Evolutionary conservation across 371 early-diverging fungal genomes (phyloP).

Genomic region (Syncephalastrum racemosum): DNA sequence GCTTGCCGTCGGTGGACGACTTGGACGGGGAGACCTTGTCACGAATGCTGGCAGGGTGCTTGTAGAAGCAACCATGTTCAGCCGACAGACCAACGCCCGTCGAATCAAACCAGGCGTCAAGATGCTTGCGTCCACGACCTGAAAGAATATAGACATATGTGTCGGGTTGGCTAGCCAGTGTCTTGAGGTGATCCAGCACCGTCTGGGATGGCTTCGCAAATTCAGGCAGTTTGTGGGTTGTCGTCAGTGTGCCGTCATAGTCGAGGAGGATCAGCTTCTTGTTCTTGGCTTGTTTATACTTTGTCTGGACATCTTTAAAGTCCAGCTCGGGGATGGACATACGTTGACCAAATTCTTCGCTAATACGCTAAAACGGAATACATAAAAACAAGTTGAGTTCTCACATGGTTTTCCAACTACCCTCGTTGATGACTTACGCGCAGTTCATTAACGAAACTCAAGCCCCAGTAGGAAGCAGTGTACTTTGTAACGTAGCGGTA

Average conservation of each 20-base stretch:
- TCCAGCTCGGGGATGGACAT: constrained; percentile 70
- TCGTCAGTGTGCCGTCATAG: constrained; percentile 94
- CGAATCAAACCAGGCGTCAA: constrained; percentile 88
- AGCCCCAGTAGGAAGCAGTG: constrained; percentile 99
- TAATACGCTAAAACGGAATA: constrained; percentile 51
- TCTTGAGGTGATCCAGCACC: constrained; percentile 66
- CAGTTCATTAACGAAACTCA: constrained; percentile 89
- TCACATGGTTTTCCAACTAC: neutral
- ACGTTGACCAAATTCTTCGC: constrained; percentile 69
- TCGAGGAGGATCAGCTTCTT: constrained; percentile 84
- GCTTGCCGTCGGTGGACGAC: constrained; percentile 59
- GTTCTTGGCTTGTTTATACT: constrained; percentile 40
- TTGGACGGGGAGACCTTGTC: constrained; percentile 37
- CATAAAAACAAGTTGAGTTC: neutral
- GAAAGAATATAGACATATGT: constrained; percentile 93
- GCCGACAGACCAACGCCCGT: constrained; percentile 89
- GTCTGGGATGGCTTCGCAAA: constrained; percentile 81
- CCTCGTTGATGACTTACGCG: constrained; percentile 28
- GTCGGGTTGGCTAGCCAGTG: constrained; percentile 71
- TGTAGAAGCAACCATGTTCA: constrained; percentile 96
- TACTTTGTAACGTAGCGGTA: constrained; percentile 94
- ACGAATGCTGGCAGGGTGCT: constrained; percentile 76
- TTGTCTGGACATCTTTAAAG: constrained; percentile 36
- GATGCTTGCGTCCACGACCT: constrained; percentile 79
- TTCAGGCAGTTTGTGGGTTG: constrained; percentile 84